Conservation (phyloP, 139 green algal genomes). For the Chlamydomonas incerta region DNA sequence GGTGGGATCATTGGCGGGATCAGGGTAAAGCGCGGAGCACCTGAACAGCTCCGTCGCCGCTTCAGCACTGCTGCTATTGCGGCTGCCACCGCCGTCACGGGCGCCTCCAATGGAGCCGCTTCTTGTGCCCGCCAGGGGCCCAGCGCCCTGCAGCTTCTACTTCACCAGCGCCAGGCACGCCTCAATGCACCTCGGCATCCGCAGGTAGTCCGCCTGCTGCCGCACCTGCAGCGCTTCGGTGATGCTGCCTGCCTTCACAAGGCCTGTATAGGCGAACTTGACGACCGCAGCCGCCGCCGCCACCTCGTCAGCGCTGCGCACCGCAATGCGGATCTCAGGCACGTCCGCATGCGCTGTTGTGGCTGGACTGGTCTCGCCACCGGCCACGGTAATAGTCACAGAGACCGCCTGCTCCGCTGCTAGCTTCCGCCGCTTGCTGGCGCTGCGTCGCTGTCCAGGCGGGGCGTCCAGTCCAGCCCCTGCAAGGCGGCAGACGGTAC, state of each 20-base stretch:
- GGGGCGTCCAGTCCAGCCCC: too few relatives aligned
- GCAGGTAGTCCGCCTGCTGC: neutral
- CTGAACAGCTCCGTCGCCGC: neutral
- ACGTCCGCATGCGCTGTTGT: too few relatives aligned
- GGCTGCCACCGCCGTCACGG: neutral
- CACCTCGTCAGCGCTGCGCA: neutral
- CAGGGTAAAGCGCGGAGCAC: neutral
- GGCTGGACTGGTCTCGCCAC: neutral
- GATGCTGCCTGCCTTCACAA: neutral
- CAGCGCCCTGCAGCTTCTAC: too few relatives aligned
- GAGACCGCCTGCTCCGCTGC: too few relatives aligned
- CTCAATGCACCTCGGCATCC: neutral
- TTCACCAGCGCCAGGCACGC: conserved; percentile 1
- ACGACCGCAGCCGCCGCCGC: neutral
- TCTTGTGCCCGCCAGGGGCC: too few relatives aligned
- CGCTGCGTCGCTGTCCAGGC: too few relatives aligned
- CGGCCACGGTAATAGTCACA: too few relatives aligned
- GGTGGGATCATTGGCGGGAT: neutral
- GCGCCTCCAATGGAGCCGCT: too few relatives aligned
- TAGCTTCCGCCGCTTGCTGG: too few relatives aligned
- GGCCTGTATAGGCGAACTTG: conserved; percentile 10
- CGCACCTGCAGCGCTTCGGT: neutral
- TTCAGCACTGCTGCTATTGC: neutral
- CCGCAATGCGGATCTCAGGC: neutral
- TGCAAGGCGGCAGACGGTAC: too few relatives aligned